Evolutionary conservation across 2,329 filamentous ascomycete genomes (phyloP).

Genomic region (Penicillium oxalicum): DNA sequence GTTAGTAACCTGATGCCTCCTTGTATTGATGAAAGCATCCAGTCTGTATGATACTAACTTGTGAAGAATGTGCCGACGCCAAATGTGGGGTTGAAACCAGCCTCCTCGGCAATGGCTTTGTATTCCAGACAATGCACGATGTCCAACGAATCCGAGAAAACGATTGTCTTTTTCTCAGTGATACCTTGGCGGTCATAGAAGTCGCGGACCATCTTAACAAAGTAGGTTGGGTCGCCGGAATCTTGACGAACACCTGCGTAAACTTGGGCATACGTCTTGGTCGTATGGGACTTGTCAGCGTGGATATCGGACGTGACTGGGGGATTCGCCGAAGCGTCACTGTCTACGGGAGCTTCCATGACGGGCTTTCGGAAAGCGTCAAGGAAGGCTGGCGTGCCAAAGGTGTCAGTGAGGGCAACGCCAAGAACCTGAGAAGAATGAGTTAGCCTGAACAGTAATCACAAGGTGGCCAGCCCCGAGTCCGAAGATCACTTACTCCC

Average conservation of each 20-base stretch:
- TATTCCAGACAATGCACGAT: conserved; percentile 88
- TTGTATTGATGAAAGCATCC: background rate
- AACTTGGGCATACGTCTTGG: conserved; percentile 68
- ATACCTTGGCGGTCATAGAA: conserved; percentile 77
- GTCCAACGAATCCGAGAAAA: conserved; percentile 93
- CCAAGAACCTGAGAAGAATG: conserved; percentile 55
- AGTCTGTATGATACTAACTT: conserved; percentile 43
- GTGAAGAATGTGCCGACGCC: conserved; percentile 94
- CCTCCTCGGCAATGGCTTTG: conserved; percentile 71
- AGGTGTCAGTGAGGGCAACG: conserved; percentile 92
- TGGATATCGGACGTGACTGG: conserved; percentile 42
- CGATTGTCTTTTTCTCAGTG: conserved; percentile 75
- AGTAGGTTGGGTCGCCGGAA: conserved; percentile 76
- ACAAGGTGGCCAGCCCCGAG: background rate
- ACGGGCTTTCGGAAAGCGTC: conserved; percentile 70
- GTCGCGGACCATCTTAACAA: conserved; percentile 68
- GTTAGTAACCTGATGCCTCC: background rate
- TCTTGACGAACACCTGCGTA: conserved; percentile 85
- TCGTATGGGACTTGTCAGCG: conserved; percentile 31
- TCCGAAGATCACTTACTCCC: conserved; percentile 43
- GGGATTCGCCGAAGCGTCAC: conserved; percentile 35
- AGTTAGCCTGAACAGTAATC: background rate
- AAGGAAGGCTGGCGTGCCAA: conserved; percentile 85
- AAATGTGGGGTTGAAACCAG: conserved; percentile 79
- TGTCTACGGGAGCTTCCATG: conserved; percentile 33